phyloP scores from a whole-genome alignment of 768 basidiomycete genomes.

The Suillus hirtellus region DNA sequence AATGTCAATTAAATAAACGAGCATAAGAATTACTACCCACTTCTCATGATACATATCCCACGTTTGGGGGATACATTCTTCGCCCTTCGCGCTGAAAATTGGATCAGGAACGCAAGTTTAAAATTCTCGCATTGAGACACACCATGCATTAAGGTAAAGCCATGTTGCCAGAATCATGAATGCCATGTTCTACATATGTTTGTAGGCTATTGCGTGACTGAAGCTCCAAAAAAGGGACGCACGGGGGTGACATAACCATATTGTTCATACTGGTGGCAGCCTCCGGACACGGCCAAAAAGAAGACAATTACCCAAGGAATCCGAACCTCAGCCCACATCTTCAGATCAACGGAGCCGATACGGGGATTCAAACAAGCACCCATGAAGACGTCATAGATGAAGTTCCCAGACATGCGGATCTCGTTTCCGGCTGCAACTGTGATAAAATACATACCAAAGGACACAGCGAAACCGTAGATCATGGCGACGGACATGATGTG shows the following conservation, averaged over 20 bases:
- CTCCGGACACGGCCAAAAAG: constrained; percentile 88
- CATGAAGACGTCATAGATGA: constrained; percentile 97
- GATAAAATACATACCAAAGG: constrained; percentile 78
- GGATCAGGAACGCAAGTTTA: constrained; percentile 7
- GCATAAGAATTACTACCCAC: constrained; percentile 35
- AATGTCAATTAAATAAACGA: constrained; percentile 5
- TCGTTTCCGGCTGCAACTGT: constrained; percentile 76
- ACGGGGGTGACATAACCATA: constrained; percentile 92
- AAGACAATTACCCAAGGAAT: constrained; percentile 98
- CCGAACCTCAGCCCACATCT: constrained; percentile 98
- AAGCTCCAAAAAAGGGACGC: constrained; percentile 27
- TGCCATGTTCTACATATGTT: constrained; percentile 75
- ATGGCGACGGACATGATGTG: constrained; percentile 94
- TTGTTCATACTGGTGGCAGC: constrained; percentile 92
- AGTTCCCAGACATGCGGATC: constrained; percentile 93
- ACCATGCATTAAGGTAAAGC: constrained; percentile 97
- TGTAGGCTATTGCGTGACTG: background rate
- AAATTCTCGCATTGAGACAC: constrained; percentile 16
- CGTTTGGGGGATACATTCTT: constrained; percentile 93
- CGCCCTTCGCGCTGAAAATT: constrained; percentile 73
- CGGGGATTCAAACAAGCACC: constrained; percentile 93
- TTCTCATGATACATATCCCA: constrained; percentile 99
- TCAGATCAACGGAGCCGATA: constrained; percentile 87
- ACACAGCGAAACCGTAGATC: constrained; percentile 84
- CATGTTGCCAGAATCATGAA: constrained; percentile 96